Evolutionary conservation across 1,284 basidiomycete genomes (phyloP), one percentile per base, ranked within the genome.

Genomic region (Tilletia horrida): DNA sequence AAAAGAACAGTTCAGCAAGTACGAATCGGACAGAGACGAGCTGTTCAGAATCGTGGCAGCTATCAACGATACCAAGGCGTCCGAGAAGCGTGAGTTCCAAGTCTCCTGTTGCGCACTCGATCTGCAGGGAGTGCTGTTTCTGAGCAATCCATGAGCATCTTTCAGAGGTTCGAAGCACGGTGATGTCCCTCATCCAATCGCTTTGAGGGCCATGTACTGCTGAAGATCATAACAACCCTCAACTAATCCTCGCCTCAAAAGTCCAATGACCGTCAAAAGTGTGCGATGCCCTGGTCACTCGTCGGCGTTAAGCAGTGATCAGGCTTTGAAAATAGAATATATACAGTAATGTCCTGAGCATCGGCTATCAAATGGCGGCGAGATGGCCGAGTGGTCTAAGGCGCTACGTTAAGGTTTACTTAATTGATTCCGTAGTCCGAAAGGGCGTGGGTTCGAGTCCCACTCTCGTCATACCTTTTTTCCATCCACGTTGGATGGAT

Each of bases 381-480:
- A 48, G 45, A 48, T 48, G 45, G 45, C 45, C 45, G 45, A 48
- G 45, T 23, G 45, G 45, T 48, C 43, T 48, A 48, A 48, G 45
- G 45, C 45, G 45, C 45, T 48, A 48, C 45, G 45, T 48, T 48
- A 48, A 48, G 45, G 45, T 7, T 48, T 18, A 4, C 45, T 48
- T 48, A 23, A 48, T 48, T 48, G 14, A 14, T 35, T 59, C 55
- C 55, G 55, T 78, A 73, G 81, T 84, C 84, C 82, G 82, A 83
- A 84, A 84, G 85, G 87, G 87, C 87, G 85, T 87, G 87, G 86
- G 87, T 88, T 87, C 87, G 86, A 88, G 87, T 87, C 86, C 85
- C 86, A 86, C 86, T 86, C 85, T 87, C 85, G 35, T 40, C 35
- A 40, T 40, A n/a, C n/a, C n/a, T n/a, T n/a, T n/a, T n/a, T n/a